Conservation (phyloP, 176 grass and related monocot genomes). For the Thinopyrum elongatum region DNA sequence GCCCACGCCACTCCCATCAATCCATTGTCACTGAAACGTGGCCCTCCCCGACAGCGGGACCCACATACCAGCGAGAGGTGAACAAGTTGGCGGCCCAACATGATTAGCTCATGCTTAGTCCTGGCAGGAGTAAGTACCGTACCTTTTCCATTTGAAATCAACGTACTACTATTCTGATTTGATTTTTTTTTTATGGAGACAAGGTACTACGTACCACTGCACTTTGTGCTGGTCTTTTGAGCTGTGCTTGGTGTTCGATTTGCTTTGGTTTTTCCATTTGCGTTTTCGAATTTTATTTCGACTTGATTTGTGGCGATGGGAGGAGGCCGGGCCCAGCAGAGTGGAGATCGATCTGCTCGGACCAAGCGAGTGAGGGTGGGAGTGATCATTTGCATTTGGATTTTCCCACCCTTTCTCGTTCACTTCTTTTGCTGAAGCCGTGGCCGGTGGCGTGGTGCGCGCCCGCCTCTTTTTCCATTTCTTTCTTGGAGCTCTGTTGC, state of each 20-base stretch:
- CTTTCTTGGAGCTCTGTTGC: neutral
- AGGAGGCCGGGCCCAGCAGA: neutral
- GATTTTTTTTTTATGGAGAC: neutral
- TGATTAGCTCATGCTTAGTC: neutral
- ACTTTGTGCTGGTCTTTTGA: constrained; percentile 25
- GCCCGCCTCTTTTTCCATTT: neutral
- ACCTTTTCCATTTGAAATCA: neutral
- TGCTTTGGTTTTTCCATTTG: neutral
- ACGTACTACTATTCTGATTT: neutral
- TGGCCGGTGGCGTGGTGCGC: constrained; percentile 5
- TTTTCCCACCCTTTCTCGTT: neutral
- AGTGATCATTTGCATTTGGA: constrained; percentile 42
- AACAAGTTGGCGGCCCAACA: neutral
- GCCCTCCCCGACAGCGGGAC: neutral
- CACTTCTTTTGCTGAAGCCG: neutral
- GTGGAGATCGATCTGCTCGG: neutral
- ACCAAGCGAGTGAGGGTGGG: neutral
- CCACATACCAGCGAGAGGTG: neutral
- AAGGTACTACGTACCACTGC: neutral
- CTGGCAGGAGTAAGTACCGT: neutral
- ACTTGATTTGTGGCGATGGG: constrained; percentile 7
- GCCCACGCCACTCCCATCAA: accelerated
- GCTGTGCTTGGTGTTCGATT: neutral
- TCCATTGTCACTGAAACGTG: neutral
- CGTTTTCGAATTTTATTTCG: constrained; percentile 25